A percentile compares a stretch with the other conserved stretches of the same genome.
phyloP scores from a whole-genome alignment of 2,329 filamentous ascomycete genomes.

The Paecilomyces sp. region DNA sequence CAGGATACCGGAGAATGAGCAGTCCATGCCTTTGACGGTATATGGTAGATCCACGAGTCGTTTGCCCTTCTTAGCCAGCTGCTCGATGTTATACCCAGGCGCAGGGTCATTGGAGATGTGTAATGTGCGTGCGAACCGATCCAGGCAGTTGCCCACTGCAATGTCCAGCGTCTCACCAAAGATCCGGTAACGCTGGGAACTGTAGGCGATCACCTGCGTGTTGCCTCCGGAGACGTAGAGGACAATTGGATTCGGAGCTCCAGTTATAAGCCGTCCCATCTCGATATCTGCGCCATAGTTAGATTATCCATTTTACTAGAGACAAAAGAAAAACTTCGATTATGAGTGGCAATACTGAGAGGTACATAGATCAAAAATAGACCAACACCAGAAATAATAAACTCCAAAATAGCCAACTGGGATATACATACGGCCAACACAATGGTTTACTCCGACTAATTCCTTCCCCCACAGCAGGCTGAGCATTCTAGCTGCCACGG shows the following conservation, averaged over 20 bases:
- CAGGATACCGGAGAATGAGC: conserved; percentile 88
- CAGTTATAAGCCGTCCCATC: conserved; percentile 92
- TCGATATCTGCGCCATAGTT: conserved; percentile 61
- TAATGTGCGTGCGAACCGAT: conserved; percentile 87
- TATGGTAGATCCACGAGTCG: conserved; percentile 83
- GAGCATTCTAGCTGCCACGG: conserved; percentile 75
- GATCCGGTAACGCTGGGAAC: conserved; percentile 88
- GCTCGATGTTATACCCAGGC: conserved; percentile 96
- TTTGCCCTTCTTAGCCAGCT: conserved; percentile 69
- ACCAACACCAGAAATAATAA: not conserved
- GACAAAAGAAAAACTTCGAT: not conserved
- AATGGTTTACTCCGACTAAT: conserved; percentile 96
- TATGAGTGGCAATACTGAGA: not conserved
- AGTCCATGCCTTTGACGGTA: conserved; percentile 98
- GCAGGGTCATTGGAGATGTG: conserved; percentile 92
- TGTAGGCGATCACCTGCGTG: conserved; percentile 96
- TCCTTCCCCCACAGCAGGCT: conserved; percentile 77
- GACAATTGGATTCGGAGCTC: conserved; percentile 84
- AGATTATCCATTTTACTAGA: conserved; percentile 8
- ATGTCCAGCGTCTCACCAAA: conserved; percentile 98
- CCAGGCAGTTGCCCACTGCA: conserved; percentile 93
- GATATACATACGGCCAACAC: conserved; percentile 63
- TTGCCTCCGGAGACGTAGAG: conserved; percentile 95
- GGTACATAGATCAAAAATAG: not conserved
- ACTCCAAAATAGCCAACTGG: not conserved